Percentiles rank a stretch among this genome's conserved stretches.
Evolutionary conservation across 306 rosid genomes (phyloP).

Genomic region (Inga laurina): DNA sequence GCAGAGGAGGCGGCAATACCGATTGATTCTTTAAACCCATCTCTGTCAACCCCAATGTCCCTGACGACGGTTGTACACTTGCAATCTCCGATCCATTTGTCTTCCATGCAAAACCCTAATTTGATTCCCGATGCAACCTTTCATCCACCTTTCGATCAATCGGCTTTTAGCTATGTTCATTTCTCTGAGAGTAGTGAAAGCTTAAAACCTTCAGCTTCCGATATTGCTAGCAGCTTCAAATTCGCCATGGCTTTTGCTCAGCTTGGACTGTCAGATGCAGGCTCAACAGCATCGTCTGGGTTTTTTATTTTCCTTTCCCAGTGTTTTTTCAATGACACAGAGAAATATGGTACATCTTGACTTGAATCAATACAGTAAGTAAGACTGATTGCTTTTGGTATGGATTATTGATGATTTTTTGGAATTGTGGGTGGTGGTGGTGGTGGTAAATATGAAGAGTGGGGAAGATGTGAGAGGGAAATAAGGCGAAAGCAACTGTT

Average conservation of each 20-base stretch:
- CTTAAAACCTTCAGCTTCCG: conserved; percentile 25
- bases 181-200: conserved; percentile 29
- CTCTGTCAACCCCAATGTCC: conserved; percentile 41
- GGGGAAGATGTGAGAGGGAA: too few relatives aligned
- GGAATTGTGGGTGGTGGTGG: too few relatives aligned
- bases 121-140: conserved; percentile 34
- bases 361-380: too few relatives aligned
- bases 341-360: too few relatives aligned
- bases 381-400: too few relatives aligned
- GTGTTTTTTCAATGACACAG: too few relatives aligned
- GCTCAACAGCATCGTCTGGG: conserved; percentile 30
- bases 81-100: conserved; percentile 47
- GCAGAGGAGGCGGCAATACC: too few relatives aligned
- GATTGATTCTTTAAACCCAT: neutral
- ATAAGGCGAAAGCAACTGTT: too few relatives aligned
- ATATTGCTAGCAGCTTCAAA: conserved; percentile 23
- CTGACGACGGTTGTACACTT: conserved; percentile 50
- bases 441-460: too few relatives aligned
- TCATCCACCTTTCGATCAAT: conserved; percentile 30
- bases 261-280: conserved; percentile 1
- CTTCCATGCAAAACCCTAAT: conserved; percentile 33
- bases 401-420: too few relatives aligned
- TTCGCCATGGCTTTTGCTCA: neutral
- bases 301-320: too few relatives aligned
- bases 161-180: conserved; percentile 31